Evolutionary conservation across 2,329 filamentous ascomycete species (phyloP).

Genomic region (Fusarium albidum): DNA sequence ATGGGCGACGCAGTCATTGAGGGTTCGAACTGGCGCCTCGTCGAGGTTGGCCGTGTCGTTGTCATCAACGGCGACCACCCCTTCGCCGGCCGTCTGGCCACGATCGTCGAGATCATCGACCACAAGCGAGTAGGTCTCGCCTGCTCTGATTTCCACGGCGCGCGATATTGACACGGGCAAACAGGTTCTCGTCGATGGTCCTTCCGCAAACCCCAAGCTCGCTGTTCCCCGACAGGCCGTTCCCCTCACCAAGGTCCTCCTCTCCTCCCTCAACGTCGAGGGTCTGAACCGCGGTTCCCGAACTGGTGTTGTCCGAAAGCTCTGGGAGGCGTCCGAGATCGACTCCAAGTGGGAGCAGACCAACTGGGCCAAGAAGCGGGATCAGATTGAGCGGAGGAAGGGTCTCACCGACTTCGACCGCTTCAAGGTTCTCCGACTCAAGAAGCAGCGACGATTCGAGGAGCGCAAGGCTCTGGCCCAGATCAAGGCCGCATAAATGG

Average conservation of each 20-base stretch:
- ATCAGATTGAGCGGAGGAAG: constrained; percentile 85
- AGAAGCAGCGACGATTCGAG: constrained; percentile 99
- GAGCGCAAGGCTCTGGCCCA: constrained; percentile 96
- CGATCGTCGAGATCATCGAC: constrained; percentile 99
- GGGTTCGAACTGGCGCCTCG: constrained; percentile 89
- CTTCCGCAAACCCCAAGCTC: constrained; percentile 80
- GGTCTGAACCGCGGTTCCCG: constrained; percentile 87
- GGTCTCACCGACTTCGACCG: constrained; percentile 97
- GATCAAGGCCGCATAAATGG: constrained; percentile 80
- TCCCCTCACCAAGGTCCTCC: constrained; percentile 81
- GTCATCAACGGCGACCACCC: constrained; percentile 84
- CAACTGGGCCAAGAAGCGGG: constrained; percentile 94
- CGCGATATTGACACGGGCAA: constrained; percentile 40
- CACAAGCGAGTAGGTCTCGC: constrained; percentile 94
- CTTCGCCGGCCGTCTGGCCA: constrained; percentile 85
- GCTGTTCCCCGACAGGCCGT: constrained; percentile 88
- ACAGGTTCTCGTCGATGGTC: constrained; percentile 95
- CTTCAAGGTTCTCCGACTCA: constrained; percentile 99
- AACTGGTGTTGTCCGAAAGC: constrained; percentile 81
- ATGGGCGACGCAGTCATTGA: constrained; percentile 86
- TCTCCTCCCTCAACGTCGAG: constrained; percentile 88
- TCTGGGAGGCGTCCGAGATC: constrained; percentile 91
- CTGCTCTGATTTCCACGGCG: constrained; percentile 13
- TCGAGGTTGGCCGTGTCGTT: constrained; percentile 98
- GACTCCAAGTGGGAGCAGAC: constrained; percentile 92